phyloP scores from a whole-genome alignment of 2,329 filamentous ascomycete species.

The Xylariaceae sp. region DNA sequence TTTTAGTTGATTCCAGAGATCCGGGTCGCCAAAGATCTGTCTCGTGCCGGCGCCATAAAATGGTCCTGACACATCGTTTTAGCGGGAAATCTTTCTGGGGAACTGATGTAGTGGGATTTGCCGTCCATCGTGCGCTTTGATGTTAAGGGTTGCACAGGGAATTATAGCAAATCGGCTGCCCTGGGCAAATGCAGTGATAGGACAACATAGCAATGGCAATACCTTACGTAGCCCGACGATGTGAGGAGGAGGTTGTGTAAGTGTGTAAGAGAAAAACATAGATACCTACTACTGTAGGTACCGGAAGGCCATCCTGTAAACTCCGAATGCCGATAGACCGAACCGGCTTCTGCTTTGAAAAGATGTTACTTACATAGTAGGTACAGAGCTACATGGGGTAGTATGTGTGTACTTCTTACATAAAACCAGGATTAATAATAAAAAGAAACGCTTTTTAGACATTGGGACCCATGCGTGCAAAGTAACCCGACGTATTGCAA shows the following conservation, averaged over 20 bases:
- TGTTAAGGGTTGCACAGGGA: background rate
- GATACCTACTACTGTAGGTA: too few species aligned
- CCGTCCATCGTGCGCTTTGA: constrained; percentile 7
- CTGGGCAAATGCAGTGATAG: too few species aligned
- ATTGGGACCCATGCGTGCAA: background rate
- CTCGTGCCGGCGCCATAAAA: constrained; percentile 37
- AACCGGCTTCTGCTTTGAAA: too few species aligned
- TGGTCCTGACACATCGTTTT: constrained; percentile 40
- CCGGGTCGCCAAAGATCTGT: constrained; percentile 37
- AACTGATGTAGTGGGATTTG: constrained; percentile 30
- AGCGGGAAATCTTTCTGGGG: constrained; percentile 42
- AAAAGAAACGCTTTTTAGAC: background rate
- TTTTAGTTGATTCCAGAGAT: constrained; percentile 39
- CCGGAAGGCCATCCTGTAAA: constrained; percentile 13
- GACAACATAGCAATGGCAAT: background rate
- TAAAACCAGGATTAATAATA: too few species aligned
- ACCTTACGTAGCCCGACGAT: background rate
- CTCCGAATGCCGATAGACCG: constrained; percentile 26
- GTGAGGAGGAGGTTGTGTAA: background rate
- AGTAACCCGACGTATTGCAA: background rate
- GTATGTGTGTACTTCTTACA: background rate
- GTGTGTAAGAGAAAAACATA: background rate
- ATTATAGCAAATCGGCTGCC: background rate
- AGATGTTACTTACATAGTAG: too few species aligned
- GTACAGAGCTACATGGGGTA: too few species aligned